These are phyloP conservation scores for Alternaria triticimaculans DNA, from an alignment of 2,329 filamentous ascomycete genomes.

Conservation along the genomic window DNA sequence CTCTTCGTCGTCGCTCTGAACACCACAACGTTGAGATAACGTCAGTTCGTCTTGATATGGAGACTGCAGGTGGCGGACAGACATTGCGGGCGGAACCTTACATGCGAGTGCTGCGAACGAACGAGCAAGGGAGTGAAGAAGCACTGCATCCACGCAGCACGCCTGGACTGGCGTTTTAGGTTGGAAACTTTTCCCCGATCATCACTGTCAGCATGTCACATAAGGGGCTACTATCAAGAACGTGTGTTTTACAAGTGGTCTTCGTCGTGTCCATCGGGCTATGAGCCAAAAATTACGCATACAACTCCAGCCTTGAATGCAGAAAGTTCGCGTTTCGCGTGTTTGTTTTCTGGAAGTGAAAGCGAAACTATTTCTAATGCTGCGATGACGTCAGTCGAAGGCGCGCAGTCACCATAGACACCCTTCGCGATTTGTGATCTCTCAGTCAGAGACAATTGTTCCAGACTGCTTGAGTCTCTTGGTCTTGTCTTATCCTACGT, in stretches of 20 bases:
- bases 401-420: background rate
- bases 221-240: background rate
- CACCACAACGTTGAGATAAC: background rate
- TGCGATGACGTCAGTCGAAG: background rate
- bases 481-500: background rate
- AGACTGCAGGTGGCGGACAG: background rate
- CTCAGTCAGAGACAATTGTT: background rate
- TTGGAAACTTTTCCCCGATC: background rate
- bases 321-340: no score
- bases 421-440: background rate
- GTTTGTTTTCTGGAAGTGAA: no score
- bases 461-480: no score
- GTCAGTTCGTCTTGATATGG: background rate
- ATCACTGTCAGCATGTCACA: background rate
- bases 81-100: no score
- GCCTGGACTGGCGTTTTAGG: background rate
- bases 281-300: background rate
- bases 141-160: background rate
- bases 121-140: background rate
- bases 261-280: background rate
- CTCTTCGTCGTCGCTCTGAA: background rate
- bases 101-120: background rate
- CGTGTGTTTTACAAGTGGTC: no score
- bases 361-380: background rate
- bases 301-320: rapidly evolving